Percentiles rank a stretch among this genome's conserved stretches.
Conservation (phyloP, 179 eudicot genomes). For the Amaranthus tricolor region DNA sequence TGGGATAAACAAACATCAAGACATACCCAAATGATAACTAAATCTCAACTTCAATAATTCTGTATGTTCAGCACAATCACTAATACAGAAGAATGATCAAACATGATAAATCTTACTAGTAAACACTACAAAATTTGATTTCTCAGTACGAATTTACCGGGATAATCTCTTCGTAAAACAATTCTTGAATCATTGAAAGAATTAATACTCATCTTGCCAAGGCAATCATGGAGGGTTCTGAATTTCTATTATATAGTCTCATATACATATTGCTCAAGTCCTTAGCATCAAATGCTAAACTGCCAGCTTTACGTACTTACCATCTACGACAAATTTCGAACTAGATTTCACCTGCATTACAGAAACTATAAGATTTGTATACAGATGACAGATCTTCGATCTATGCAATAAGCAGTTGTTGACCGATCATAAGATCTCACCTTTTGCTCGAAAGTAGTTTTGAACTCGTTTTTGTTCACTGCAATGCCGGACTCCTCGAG, state of each 20-base stretch:
- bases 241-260: background rate
- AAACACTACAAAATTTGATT: background rate
- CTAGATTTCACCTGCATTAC: constrained; percentile 71
- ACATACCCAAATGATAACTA: too few species aligned
- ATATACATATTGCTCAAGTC: constrained; percentile 4
- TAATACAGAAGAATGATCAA: background rate
- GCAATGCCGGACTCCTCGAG: constrained; percentile 49
- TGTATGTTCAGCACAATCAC: background rate
- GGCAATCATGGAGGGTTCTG: background rate
- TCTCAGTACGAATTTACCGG: background rate
- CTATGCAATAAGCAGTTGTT: background rate
- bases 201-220: background rate
- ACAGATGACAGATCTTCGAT: background rate
- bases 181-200: background rate
- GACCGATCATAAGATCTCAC: constrained; percentile 27
- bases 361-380: constrained; percentile 5
- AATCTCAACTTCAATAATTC: constrained; percentile 1
- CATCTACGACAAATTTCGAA: constrained; percentile 55
- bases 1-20: too few species aligned
- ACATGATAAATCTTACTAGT: background rate
- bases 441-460: constrained; percentile 51
- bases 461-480: constrained; percentile 43
- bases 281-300: constrained; percentile 8
- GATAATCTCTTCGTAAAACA: background rate
- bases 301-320: constrained; percentile 60